A percentile compares a stretch with the other conserved stretches of the same genome.
Conservation (phyloP, 2,329 filamentous ascomycete species). For the Sarocladiaceae sp. region DNA sequence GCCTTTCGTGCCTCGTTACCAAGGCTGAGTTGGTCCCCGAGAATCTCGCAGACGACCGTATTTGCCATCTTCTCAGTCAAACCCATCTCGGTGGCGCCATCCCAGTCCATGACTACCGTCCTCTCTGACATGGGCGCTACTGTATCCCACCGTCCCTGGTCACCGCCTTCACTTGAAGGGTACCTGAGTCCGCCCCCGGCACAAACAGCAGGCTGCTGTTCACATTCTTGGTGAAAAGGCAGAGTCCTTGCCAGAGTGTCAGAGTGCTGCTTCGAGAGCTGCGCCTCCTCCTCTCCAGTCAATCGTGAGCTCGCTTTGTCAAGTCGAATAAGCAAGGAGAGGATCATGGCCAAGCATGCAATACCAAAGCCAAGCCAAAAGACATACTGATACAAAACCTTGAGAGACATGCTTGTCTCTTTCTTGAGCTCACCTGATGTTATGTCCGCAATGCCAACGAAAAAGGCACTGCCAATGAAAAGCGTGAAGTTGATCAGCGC, state of each 20-base stretch:
- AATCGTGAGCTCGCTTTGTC: constrained; percentile 19
- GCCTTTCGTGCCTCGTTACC: constrained; percentile 31
- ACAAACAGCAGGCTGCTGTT: background rate
- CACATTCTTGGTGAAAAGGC: background rate
- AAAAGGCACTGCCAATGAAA: constrained; percentile 59
- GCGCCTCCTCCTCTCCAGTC: constrained; percentile 16
- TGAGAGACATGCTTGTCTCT: constrained; percentile 33
- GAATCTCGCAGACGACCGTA: constrained; percentile 31
- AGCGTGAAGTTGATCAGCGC: constrained; percentile 59
- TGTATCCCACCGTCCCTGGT: background rate
- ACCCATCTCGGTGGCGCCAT: background rate
- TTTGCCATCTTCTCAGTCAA: constrained; percentile 27
- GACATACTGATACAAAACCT: constrained; percentile 52
- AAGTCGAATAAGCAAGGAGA: constrained; percentile 27
- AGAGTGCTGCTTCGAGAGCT: constrained; percentile 11
- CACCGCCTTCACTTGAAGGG: background rate
- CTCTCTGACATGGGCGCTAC: background rate
- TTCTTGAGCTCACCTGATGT: constrained; percentile 36
- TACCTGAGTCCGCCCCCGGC: background rate
- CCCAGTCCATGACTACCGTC: background rate
- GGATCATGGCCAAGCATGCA: constrained; percentile 40
- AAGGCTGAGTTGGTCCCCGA: constrained; percentile 26
- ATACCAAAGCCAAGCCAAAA: constrained; percentile 58
- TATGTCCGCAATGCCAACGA: constrained; percentile 61
- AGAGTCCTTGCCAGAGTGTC: constrained; percentile 1